Evolutionary conservation across 2,329 filamentous ascomycete species (phyloP).

Genomic region (Leptodontidium sp.): DNA sequence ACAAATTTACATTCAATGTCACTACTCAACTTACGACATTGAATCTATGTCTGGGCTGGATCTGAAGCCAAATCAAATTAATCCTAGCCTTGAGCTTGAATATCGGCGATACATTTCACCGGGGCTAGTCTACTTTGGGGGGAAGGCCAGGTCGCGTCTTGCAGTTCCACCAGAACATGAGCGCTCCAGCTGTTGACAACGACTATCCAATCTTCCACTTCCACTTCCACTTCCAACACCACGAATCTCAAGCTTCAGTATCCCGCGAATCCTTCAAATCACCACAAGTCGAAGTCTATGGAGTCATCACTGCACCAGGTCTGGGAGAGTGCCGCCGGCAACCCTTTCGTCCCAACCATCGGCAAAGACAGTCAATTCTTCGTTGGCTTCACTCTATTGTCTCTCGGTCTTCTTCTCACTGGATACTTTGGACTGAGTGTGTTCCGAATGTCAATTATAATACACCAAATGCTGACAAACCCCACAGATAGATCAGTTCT

Average conservation of each 20-base stretch:
- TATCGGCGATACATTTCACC: conserved; percentile 30
- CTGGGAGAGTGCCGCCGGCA: conserved; percentile 91
- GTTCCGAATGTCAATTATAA: conserved; percentile 37
- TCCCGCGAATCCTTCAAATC: not conserved
- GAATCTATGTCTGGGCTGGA: not conserved
- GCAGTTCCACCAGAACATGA: not conserved
- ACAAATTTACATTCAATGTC: not conserved
- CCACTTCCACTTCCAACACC: not conserved
- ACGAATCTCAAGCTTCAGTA: not conserved
- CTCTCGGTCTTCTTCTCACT: conserved; percentile 75
- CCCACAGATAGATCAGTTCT: conserved; percentile 78
- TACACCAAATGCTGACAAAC: conserved; percentile 30
- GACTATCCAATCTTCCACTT: not conserved
- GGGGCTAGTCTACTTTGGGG: conserved; percentile 23
- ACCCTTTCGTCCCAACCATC: conserved; percentile 82
- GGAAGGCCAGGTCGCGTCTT: conserved; percentile 38
- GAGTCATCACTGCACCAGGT: conserved; percentile 85
- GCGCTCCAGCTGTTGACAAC: not conserved
- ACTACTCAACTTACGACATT: not conserved
- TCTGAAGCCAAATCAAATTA: not conserved
- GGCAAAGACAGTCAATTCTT: conserved; percentile 86
- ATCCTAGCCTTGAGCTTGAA: conserved; percentile 35
- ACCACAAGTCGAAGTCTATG: conserved; percentile 59
- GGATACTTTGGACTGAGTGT: conserved; percentile 88
- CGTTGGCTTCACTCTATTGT: conserved; percentile 78